phyloP scores from a whole-genome alignment of 2,329 filamentous ascomycete genomes.

The Bipolaris cookei region DNA sequence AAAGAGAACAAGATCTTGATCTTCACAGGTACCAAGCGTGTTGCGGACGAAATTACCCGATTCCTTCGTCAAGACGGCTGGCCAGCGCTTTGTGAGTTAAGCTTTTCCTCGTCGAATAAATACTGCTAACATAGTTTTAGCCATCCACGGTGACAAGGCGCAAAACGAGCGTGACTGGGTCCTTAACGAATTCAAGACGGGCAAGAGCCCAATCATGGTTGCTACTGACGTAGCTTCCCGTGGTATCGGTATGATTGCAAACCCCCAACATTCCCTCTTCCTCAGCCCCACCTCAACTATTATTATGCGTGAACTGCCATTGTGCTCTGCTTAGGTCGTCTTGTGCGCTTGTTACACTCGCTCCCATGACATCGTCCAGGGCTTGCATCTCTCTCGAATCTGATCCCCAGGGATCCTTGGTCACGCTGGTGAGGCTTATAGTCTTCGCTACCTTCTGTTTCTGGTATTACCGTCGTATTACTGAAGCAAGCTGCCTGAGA shows the following conservation, averaged over 20 bases:
- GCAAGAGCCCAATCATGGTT: constrained; percentile 99
- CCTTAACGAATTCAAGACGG: constrained; percentile 98
- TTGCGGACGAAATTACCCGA: constrained; percentile 96
- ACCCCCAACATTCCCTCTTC: constrained; percentile 55
- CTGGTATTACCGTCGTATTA: constrained; percentile 69
- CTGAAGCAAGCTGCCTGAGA: constrained; percentile 74
- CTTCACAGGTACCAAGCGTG: constrained; percentile 85
- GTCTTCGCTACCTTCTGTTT: constrained; percentile 75
- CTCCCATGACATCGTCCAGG: constrained; percentile 91
- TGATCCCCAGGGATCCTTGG: constrained; percentile 83
- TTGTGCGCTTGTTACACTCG: constrained; percentile 74
- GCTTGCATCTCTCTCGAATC: constrained; percentile 84
- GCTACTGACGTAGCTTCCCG: constrained; percentile 99
- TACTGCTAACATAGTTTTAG: constrained; percentile 58
- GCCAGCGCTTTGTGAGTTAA: constrained; percentile 86
- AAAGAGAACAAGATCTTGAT: constrained; percentile 94
- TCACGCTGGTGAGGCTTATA: constrained; percentile 73
- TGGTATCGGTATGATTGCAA: constrained; percentile 98
- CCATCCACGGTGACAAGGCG: constrained; percentile 99
- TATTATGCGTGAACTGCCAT: constrained; percentile 67
- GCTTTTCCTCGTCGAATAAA: constrained; percentile 4
- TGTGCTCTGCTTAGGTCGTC: constrained; percentile 91
- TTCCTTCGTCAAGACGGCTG: constrained; percentile 98
- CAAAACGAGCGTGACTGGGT: constrained; percentile 99
- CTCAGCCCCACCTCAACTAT: constrained; percentile 45